phyloP scores from a whole-genome alignment of 2,329 filamentous ascomycete genomes.

The Verticillium albo-atrum region DNA sequence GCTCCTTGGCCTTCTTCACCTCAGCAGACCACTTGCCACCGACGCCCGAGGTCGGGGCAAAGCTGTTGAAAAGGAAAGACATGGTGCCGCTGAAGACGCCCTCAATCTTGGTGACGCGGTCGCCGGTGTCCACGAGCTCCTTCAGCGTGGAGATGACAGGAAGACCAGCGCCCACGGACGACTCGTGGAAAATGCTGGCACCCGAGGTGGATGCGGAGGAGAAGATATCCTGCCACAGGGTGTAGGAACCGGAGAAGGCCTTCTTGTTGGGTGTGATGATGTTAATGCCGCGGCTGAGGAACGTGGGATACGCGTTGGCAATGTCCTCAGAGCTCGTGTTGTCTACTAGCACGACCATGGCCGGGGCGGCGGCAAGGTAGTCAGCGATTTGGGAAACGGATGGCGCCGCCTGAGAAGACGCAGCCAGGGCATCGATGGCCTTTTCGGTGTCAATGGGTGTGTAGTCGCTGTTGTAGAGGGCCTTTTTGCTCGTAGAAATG shows the following conservation, averaged over 20 bases:
- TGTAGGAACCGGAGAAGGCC: conserved; percentile 78
- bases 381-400: conserved; percentile 66
- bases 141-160: conserved; percentile 91
- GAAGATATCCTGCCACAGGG: conserved; percentile 87
- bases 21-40: conserved; percentile 87
- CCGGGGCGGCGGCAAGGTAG: conserved; percentile 73
- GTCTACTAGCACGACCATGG: conserved; percentile 81
- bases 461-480: conserved; percentile 71
- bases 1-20: conserved; percentile 84
- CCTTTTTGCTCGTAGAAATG: conserved; percentile 80
- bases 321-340: conserved; percentile 91
- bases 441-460: conserved; percentile 59
- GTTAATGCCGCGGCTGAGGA: conserved; percentile 77
- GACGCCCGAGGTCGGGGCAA: conserved; percentile 72
- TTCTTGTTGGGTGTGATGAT: conserved; percentile 99
- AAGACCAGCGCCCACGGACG: conserved; percentile 86
- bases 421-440: conserved; percentile 57
- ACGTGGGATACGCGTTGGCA: conserved; percentile 75
- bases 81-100: conserved; percentile 97
- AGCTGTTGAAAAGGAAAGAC: conserved; percentile 97
- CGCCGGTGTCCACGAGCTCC: conserved; percentile 91
- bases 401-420: conserved; percentile 61
- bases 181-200: conserved; percentile 91
- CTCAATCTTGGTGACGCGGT: conserved; percentile 87
- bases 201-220: conserved; percentile 62